Base-by-base conservation (phyloP, 1,139 yeast species). In the Petasospora fabianii region DNA sequence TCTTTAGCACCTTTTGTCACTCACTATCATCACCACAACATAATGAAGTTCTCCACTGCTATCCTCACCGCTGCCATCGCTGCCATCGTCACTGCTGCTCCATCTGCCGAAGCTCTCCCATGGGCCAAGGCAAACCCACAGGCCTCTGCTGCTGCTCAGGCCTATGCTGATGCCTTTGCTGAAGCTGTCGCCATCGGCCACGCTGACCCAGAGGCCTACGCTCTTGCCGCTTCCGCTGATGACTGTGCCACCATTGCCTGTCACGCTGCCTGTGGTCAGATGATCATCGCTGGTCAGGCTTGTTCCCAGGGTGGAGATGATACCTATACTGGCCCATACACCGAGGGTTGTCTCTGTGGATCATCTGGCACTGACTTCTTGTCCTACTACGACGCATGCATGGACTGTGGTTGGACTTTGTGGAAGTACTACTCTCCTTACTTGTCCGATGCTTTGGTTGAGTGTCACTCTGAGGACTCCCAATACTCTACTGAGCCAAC, bases 331-430 rank as follows among this genome's bases (percentile, higher is more conserved):
- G 47, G 52, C 24, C 51, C 56, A 30, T 57, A 49, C 38, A 20
- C 26, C 31, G 17, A 24, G 6, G 21, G 20, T 7, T 42, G 46
- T 39, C 27, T 42, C 24, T 42, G 46, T 36, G 34, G 34, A 13
- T 20, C 38, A 7, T 22, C n/a, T 16, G 40, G 15, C 29, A 30
- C 46, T 16, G 16, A 15, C 17, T 42, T 42, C 42, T 26, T 36
- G 35, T 6, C 32, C 9, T 16, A 28, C 20, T 42, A 42, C 28
- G n/a, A 18, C 15, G 15, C 52, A 6, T 58, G 62, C 46, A 45
- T 58, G 41, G 53, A 49, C 35, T 58, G 62, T 53, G 62, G 62
- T 24, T 57, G 61, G 59, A 56, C 61, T 36, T 43, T 58, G 41
- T 58, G 61, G 61, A 35, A 38, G 28, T 55, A 57, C 45, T 58